Base-by-base conservation (phyloP, 805 yeast genomes). In the Wickerhamiella musiphila region DNA sequence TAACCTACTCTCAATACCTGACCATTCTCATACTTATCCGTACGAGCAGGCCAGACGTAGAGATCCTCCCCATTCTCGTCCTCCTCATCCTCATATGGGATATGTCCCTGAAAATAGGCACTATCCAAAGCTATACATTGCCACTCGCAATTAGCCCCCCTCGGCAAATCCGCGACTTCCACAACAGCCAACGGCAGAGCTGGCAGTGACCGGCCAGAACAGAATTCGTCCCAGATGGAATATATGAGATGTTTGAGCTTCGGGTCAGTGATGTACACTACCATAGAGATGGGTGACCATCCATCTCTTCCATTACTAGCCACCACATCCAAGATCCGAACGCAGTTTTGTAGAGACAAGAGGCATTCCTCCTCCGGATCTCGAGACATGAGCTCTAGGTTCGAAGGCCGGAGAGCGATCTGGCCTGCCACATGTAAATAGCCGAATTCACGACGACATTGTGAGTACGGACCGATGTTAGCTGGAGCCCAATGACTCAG, bases 401-500 rank as follows among this genome's bases (percentile, higher is more conserved):
- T 52, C 1, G 68, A 52, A 0, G 98, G 95, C 2, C 74, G 51
- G 24, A 90, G 58, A 2, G 94, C 92, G 23, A 90, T 84, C 56
- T 90, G 96, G 0, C 98, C 98, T 31, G 95, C 79, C 9, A 84
- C 60, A 2, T 76, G 73, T 6, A 71, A 52, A 18, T 63, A 54
- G 35, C 70, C 67, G 13, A 48, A 48, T 10, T 46, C 51, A 39
- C 70, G 73, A 8, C 73, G 69, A 0, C 84, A 68, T 53, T 90
- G 98, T 0, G 98, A 86, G 49, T 90, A 90, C 0, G 98, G 98
- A 0, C 98, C 98, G 28, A 90, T 90, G 43, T 90, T 90, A 23
- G 93, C 86, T 0, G 98, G 98, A 0, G 95, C 96, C 98, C 98
- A 90, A 51, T 78, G 84, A 25, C 95, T 83, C 37, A 84, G 63